Conservation (phyloP, 2,329 filamentous ascomycete species). For the Penicillium expansum region DNA sequence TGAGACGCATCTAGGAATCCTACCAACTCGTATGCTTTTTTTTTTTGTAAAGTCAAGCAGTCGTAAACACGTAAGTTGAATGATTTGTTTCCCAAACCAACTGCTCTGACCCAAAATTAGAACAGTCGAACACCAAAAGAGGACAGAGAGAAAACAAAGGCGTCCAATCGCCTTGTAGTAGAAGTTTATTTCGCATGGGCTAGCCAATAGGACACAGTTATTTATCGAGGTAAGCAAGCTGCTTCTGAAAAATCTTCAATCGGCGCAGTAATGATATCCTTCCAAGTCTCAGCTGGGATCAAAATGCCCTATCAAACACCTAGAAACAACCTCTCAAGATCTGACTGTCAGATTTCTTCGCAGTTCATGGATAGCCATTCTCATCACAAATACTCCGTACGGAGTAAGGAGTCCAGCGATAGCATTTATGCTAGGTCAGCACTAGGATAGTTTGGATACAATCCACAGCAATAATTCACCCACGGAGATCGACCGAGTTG, state of each 20-base stretch:
- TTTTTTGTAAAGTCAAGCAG: neutral
- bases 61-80: neutral
- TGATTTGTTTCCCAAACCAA: neutral
- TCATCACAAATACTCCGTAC: neutral
- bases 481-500: neutral
- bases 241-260: neutral
- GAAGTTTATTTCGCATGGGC: neutral
- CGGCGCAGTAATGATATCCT: neutral
- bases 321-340: neutral
- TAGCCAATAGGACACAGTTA: neutral
- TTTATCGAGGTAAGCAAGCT: neutral
- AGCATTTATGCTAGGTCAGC: neutral
- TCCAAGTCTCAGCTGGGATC: neutral
- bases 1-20: neutral
- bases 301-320: neutral
- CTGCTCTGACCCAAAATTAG: too few relatives aligned
- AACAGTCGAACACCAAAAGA: neutral
- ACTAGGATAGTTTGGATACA: neutral
- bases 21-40: neutral
- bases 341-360: neutral
- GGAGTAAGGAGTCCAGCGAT: neutral
- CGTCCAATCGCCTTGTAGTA: neutral
- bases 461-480: neutral
- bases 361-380: neutral
- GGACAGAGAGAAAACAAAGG: neutral